These are phyloP conservation scores for Alternaria sp. DNA, from an alignment of 2,329 filamentous ascomycete species.

Conservation along the genomic window DNA sequence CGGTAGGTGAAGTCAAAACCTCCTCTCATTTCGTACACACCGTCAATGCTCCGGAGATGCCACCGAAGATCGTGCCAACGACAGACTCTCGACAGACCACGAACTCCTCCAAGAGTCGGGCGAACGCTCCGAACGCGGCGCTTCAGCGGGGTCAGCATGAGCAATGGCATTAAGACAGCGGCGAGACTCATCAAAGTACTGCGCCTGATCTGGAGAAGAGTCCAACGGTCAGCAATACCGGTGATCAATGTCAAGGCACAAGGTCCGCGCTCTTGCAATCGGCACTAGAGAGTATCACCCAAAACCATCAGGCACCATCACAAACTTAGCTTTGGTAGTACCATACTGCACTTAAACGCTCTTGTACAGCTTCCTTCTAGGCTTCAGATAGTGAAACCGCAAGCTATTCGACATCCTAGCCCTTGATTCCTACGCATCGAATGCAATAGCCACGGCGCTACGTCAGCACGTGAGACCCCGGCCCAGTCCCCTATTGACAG, in stretches of 20 bases:
- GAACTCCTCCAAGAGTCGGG: not conserved
- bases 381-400: not conserved
- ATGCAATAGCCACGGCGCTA: not conserved
- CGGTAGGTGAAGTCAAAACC: not conserved
- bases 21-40: not conserved
- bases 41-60: not conserved
- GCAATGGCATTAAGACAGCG: not conserved
- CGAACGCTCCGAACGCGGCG: slow-evolving; percentile 1
- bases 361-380: not conserved
- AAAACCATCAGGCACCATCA: not conserved
- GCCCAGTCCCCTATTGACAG: not conserved
- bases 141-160: not conserved
- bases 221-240: not conserved
- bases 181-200: not conserved
- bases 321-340: not conserved
- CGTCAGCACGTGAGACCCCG: not conserved
- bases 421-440: not conserved
- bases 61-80: not conserved
- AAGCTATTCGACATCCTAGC: not conserved
- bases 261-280: not conserved
- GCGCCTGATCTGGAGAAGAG: not conserved
- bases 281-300: not conserved
- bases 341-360: not conserved
- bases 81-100: not conserved
- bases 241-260: not conserved